Percentiles rank a stretch among this genome's conserved stretches.
These are phyloP conservation scores for Tilletia walkeri DNA, from an alignment of 1,284 basidiomycete genomes.

Conservation along the genomic window DNA sequence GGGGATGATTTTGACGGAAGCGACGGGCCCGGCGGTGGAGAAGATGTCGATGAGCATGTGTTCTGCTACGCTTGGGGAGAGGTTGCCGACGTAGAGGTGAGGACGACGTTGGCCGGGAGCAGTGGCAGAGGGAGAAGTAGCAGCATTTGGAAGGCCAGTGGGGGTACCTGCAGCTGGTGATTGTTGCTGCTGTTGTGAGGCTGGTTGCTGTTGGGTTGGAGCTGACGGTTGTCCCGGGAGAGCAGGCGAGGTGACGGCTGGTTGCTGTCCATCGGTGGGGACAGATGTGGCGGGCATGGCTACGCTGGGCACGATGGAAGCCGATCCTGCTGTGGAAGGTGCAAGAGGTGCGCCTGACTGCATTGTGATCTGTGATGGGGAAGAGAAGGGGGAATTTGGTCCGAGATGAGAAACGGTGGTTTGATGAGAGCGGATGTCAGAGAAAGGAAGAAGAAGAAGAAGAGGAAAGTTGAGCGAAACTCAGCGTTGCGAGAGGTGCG, in stretches of 20 bases:
- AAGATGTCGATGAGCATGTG: conserved; percentile 87
- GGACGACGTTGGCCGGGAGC: conserved; percentile 60
- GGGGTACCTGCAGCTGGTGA: background rate
- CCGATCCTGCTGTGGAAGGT: background rate
- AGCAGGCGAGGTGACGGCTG: background rate
- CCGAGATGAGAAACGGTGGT: background rate
- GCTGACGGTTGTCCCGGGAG: background rate
- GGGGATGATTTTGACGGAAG: conserved; percentile 97
- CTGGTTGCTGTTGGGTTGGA: background rate
- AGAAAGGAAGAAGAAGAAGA: conserved; percentile 5
- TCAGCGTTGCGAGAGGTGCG: background rate
- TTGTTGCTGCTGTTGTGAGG: background rate
- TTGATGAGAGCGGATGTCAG: background rate
- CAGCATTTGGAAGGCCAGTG: too few relatives aligned
- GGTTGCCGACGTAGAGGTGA: conserved; percentile 94
- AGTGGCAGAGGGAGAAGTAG: background rate
- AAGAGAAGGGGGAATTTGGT: background rate
- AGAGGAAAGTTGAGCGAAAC: background rate
- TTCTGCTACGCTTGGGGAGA: conserved; percentile 78
- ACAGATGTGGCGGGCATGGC: conserved; percentile 5
- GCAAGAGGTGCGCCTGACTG: background rate
- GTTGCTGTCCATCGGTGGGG: background rate
- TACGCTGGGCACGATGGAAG: background rate
- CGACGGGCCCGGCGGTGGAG: conserved; percentile 88
- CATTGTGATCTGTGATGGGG: background rate